phyloP scores from a whole-genome alignment of 2,329 filamentous ascomycete genomes.

The Dactylellina cionopaga region DNA sequence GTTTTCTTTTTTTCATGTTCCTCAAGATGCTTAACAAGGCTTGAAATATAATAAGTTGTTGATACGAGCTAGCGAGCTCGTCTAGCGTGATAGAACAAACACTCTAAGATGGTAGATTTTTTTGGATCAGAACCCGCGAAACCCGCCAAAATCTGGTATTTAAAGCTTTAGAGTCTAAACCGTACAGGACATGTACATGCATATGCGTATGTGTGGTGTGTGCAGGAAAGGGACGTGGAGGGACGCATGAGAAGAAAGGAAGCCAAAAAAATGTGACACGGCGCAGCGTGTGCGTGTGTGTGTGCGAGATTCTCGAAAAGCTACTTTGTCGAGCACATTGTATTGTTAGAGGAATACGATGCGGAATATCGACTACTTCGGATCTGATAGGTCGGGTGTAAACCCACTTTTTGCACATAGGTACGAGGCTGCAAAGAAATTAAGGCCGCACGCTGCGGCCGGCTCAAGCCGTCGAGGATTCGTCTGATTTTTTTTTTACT shows the following conservation, averaged over 20 bases:
- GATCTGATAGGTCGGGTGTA: constrained; percentile 30
- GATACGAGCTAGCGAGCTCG: no score
- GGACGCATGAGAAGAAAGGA: constrained; percentile 11
- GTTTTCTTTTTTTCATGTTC: constrained; percentile 20
- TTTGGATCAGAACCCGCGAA: constrained; percentile 41
- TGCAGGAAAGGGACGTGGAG: constrained; percentile 11
- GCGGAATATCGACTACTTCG: neutral
- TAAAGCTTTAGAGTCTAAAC: constrained; percentile 4
- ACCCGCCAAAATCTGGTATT: constrained; percentile 25
- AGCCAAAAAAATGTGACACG: constrained; percentile 42
- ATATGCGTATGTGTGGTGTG: constrained; percentile 18
- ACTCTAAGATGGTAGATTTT: no score
- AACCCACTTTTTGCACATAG: constrained; percentile 21
- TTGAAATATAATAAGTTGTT: no score
- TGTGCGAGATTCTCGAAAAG: no score
- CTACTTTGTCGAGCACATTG: no score
- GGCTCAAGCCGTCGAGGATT: constrained; percentile 44
- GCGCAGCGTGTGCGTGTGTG: neutral
- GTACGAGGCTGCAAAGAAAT: constrained; percentile 20
- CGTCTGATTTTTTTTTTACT: constrained; percentile 28
- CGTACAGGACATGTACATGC: constrained; percentile 16
- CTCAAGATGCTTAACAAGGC: no score
- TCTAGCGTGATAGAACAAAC: no score
- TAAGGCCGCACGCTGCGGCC: constrained; percentile 21
- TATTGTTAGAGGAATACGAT: constrained; percentile 3